Evolutionary conservation across 108 stramenopile genomes (phyloP).

Genomic region (Nitzschia sp.): DNA sequence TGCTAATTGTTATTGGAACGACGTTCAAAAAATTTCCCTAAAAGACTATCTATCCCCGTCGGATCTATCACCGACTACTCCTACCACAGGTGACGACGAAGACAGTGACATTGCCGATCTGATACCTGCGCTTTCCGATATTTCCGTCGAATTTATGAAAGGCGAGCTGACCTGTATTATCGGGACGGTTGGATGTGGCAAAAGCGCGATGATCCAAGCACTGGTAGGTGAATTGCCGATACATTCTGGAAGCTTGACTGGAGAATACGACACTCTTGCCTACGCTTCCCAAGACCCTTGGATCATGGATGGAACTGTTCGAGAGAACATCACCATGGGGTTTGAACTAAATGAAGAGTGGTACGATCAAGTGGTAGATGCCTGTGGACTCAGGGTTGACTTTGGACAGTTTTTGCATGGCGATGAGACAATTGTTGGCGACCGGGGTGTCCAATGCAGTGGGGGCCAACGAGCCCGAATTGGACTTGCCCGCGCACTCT

Average conservation of each 20-base stretch:
- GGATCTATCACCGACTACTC: conserved; percentile 14
- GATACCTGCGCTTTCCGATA: conserved; percentile 39
- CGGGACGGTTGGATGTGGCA: conserved; percentile 60
- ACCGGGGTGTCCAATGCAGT: conserved; percentile 84
- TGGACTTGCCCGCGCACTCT: conserved; percentile 63
- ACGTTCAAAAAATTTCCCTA: background rate
- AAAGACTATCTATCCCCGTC: background rate
- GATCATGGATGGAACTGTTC: conserved; percentile 83
- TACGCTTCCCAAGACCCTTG: conserved; percentile 89
- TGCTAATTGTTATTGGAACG: conserved; percentile 55
- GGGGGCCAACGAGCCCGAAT: conserved; percentile 92
- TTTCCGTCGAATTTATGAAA: conserved; percentile 47
- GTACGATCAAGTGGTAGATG: conserved; percentile 55
- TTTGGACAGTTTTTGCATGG: conserved; percentile 62
- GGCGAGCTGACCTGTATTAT: conserved; percentile 55
- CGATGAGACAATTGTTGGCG: conserved; percentile 81
- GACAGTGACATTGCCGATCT: background rate
- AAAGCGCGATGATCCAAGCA: conserved; percentile 59
- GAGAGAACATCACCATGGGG: conserved; percentile 84
- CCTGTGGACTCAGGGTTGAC: conserved; percentile 70
- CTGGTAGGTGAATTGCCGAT: conserved; percentile 62
- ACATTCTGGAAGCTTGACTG: conserved; percentile 33
- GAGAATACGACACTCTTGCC: conserved; percentile 51
- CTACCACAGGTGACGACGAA: background rate
- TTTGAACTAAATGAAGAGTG: conserved; percentile 35